Base-by-base conservation (phyloP, 176 grass and related monocot species). In the Phoenix dactylifera region DNA sequence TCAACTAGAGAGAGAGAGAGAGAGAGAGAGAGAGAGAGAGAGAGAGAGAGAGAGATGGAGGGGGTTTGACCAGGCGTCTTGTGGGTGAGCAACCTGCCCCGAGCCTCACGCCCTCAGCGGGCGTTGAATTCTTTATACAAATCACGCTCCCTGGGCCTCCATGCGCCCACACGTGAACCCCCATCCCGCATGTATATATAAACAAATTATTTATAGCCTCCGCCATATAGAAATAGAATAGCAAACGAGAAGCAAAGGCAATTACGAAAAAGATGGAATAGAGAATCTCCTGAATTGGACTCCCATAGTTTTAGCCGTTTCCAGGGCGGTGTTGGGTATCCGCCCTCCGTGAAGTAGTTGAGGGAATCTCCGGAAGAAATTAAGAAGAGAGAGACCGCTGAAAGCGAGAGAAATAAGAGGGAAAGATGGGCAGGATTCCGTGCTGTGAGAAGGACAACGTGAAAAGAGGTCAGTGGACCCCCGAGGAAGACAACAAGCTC, bases 371-470 rank as follows among this genome's bases (percentile, higher is more conserved):
- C 35, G 0, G 10, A 44, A 44, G 35, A 44, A 44, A n/a, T n/a
- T n/a, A n/a, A 44, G 35, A 14, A 44, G 35, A 14, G 28, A 29
- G 28, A 30, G 28, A 1, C 28, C 5, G 5, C 0, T 5, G 28
- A 30, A 30, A 30, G 28, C 5, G 5, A 30, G 28, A 16, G 48
- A 18, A 65, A 70, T 29, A 60, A 26, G 70, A 70, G 68, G 52
- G 25, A 5, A 53, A 75, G 50, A 97, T 97, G 93, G 93, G 93
- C 5, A 81, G 87, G 58, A 75, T 98, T 60, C 93, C 93, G 18
- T 98, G 87, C 62, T 98, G 93, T 50, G 93, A 98, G 84, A 88
- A 91, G 78, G 93, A 98, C 64, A 88, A 64, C 80, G 93, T 98
- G 19, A 98, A 92, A 74, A 80, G 87, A 49, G 93, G 93, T 24